phyloP scores from a whole-genome alignment of 1,284 basidiomycete species.

The Trichosporon coremiiforme region DNA sequence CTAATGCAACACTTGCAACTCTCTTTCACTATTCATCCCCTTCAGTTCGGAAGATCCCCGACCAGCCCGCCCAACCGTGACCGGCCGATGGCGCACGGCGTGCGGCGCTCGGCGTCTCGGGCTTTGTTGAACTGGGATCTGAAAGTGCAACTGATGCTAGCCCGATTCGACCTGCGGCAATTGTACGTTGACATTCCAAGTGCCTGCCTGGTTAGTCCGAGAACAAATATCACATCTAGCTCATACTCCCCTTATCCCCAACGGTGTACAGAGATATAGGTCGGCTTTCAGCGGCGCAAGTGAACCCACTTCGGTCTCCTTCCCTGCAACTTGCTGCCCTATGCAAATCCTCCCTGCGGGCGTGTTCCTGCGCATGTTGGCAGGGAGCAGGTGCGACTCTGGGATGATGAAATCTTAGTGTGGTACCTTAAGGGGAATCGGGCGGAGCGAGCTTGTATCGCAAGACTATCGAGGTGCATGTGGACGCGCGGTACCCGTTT shows the following conservation, averaged over 20 bases:
- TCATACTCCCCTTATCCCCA: not conserved
- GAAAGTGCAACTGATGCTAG: too few species aligned
- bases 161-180: not conserved
- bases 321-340: not conserved
- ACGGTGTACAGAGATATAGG: too few species aligned
- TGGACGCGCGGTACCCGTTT: not conserved
- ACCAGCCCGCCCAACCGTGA: too few species aligned
- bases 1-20: not conserved
- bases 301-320: not conserved
- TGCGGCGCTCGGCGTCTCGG: too few species aligned
- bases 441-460: not conserved
- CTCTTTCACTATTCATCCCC: too few species aligned
- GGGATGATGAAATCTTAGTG: not conserved
- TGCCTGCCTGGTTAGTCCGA: not conserved
- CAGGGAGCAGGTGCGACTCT: not conserved
- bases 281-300: not conserved
- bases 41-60: too few species aligned
- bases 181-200: not conserved
- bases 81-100: too few species aligned
- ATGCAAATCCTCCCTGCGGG: not conserved
- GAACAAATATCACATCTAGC: not conserved
- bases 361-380: not conserved
- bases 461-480: not conserved
- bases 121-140: not conserved
- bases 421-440: slow-evolving; percentile 5